Base-by-base conservation (phyloP, 192 early-diverging fungal genomes). In the Phlyctochytrium planicorne region DNA sequence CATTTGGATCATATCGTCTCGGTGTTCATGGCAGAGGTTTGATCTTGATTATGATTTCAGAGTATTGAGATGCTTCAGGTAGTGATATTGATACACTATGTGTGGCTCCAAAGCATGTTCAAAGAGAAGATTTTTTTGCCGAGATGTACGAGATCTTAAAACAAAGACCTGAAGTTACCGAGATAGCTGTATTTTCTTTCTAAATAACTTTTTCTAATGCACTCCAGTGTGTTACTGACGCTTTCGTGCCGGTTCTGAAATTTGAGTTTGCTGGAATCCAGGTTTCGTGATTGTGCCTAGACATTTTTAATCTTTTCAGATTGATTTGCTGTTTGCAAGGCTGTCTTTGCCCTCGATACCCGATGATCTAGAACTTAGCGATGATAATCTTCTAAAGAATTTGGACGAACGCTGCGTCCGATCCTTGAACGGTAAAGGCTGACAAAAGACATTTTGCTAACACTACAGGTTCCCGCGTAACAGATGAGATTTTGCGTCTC, bases 81-180 rank as follows among this genome's bases (percentile, higher is more conserved):
- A 84, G 91, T n/a, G 97, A 99, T 94, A 95, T 99, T 55, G 97
- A 99, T 87, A 98, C 94, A 0, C 75, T 99, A 33, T 98, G 95
- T 69, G 94, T 99, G 12, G 91, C 90, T 34, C 97, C 97, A 3
- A 86, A 84, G 52, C 89, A 92, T 77, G 91, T 99, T 4, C 81
- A 84, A 65, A 80, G 95, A 33, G 94, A 96, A 32, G 92, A 97
- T 67, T 99, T 99, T 72, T 97, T 99, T 71, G 80, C 80, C 0
- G 84, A 87, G 27, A 95, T 99, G 93, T 80, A 87, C 32, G 91
- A 92, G 2, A 80, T 93, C 76, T 82, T 99, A 35, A 90, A 90
- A 59, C 82, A 81, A n/a, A 75, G 89, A 52, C 80, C 81, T 14
- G 97, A 98, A 66, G 93, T 95, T 20, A 89, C 84, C 1, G 92